Base-by-base conservation (phyloP, 2,329 filamentous ascomycete genomes). In the Colletotrichum magnum region DNA sequence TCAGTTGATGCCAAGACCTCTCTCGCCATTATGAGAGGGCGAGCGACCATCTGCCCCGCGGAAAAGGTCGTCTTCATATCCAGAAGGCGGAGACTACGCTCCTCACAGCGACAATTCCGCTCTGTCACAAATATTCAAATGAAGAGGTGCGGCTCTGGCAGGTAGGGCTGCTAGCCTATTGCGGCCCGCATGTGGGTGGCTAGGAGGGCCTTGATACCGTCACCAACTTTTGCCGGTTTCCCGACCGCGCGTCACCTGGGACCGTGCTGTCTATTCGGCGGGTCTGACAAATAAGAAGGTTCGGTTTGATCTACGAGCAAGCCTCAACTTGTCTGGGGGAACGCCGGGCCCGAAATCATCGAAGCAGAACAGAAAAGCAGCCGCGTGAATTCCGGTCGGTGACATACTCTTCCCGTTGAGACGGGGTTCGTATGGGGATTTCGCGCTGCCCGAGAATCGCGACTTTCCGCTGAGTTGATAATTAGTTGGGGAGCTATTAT, bases 221-320 rank as follows among this genome's bases (percentile, higher is more conserved):
- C 21, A 26, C 28, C 39, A 32, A 18, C 15, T 58, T 9, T 9
- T 28, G 61, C 43, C 61, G 48, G 6, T 36, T 26, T 65, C 10
- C 54, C 66, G 61, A 28, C 48, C 13, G 41, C 43, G 54, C 50
- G 41, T 59, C 43, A 51, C 41, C 13, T 26, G 41, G 16, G 43
- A 36, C 32, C 32, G 10, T 36, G 7, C 10, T 10, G 32, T 36
- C 32, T 10, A 36, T 36, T 10, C 36, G 52, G 58, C 48, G 36
- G 32, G 18, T 59, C 50, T 56, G 53, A 51, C 24, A 50, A 56
- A 51, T 60, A 10, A 32, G 7, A 56, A 26, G 10, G 50, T 56
- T 56, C 52, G 18, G 66, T 52, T 56, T 65, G 43, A 56, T 51
- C 50, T 26, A 12, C 50, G 36, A n/a, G 39, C 24, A 21, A 1